phyloP scores from a whole-genome alignment of 2,329 filamentous ascomycete genomes.

The Colletotrichum sp. region DNA sequence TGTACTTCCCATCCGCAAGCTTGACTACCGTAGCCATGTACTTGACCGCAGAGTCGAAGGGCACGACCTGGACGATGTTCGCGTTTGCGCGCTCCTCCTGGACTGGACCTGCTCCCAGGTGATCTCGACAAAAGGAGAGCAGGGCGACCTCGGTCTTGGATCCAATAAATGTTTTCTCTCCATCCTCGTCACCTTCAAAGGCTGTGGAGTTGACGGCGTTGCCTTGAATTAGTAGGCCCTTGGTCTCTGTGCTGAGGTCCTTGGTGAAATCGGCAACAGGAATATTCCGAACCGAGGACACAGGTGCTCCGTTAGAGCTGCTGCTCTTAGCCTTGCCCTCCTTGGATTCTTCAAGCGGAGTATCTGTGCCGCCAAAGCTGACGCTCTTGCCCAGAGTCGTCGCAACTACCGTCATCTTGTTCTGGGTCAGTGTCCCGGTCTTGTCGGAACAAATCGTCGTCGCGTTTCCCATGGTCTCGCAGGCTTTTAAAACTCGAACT shows the following conservation, averaged over 20 bases:
- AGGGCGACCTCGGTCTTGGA: constrained; percentile 82
- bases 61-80: constrained; percentile 48
- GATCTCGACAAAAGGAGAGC: constrained; percentile 70
- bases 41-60: constrained; percentile 52
- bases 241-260: constrained; percentile 21
- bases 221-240: constrained; percentile 59
- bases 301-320: constrained; percentile 7
- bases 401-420: constrained; percentile 73
- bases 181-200: constrained; percentile 69
- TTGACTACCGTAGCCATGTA: constrained; percentile 72
- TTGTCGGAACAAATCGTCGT: constrained; percentile 67
- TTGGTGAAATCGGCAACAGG: not conserved
- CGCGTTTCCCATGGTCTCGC: constrained; percentile 75
- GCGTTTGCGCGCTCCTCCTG: constrained; percentile 67
- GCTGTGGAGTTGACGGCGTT: constrained; percentile 73
- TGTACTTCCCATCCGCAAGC: constrained; percentile 57
- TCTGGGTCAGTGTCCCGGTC: constrained; percentile 58
- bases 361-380: constrained; percentile 35
- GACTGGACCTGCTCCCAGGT: constrained; percentile 68
- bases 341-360: constrained; percentile 26
- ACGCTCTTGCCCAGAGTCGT: constrained; percentile 62
- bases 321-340: constrained; percentile 31
- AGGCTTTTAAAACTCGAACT: constrained; percentile 70
- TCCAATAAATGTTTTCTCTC: constrained; percentile 66
- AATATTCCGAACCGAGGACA: constrained; percentile 3